Evolutionary conservation across 1,284 basidiomycete genomes (phyloP), one percentile per base, ranked within the genome.

Genomic region (Schizophyllum commune): DNA sequence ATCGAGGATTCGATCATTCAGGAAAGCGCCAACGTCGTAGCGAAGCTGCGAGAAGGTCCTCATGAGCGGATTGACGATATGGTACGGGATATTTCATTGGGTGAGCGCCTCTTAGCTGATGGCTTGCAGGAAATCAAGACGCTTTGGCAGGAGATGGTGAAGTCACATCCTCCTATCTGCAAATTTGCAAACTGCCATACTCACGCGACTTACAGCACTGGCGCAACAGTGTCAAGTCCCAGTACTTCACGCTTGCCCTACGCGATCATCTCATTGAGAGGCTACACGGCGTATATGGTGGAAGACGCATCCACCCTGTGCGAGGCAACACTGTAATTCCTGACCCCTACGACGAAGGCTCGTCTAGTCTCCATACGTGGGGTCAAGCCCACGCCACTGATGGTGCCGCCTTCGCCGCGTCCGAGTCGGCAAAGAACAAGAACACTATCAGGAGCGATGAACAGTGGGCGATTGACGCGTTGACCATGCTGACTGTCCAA

Each of bases 151-250:
- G 32, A 4, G 34, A 52, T 15, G 21, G 17, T 60, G 4, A 34
- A n/a, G n/a, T n/a, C n/a, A n/a, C n/a, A n/a, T n/a, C n/a, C n/a
- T n/a, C 39, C 1, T 8, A 15, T 60, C 13, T 27, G 15, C 55
- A 27, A 59, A 15, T 21, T n/a, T 7, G 17, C 19, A 17, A 1
- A 11, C 6, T 13, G 27, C 1, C 13, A 5, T 17, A 9, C 7
- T 17, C 13, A 32, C n/a, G 47, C 6, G 17, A 58, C 15, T n/a
- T 39, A 1, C 56, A 68, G 66, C 65, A 64, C n/a, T 72, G 70
- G 70, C 64, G 65, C 57, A 65, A 67, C 8, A 71, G 65, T 52
- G 68, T 70, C 33, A 72, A 72, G 60, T 62, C 70, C 5, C 63
- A 65, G 9, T 67, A 70, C 57, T 70, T 73, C 34, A 66, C 68